Conservation (phyloP, 768 basidiomycete genomes). For the Russula vinacea region DNA sequence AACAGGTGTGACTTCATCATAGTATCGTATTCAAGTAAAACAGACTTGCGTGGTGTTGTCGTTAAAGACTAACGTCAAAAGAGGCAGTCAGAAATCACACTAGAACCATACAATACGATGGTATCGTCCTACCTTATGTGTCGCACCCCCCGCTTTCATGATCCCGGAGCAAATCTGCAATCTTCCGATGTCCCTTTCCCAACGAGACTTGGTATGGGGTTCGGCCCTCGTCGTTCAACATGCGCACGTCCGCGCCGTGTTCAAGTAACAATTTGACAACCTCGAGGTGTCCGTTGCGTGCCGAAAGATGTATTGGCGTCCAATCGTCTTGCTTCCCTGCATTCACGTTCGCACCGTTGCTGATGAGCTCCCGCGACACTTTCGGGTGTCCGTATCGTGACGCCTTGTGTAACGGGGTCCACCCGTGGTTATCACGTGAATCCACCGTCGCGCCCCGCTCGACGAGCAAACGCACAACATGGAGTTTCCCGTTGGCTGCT, state of each 20-base stretch:
- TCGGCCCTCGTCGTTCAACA: neutral
- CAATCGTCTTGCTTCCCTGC: neutral
- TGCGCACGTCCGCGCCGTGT: neutral
- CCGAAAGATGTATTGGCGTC: constrained; percentile 13
- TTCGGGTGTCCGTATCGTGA: neutral
- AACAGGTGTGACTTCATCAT: neutral
- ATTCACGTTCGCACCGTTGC: constrained; percentile 7
- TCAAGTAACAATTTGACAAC: constrained; percentile 2
- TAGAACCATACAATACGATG: neutral
- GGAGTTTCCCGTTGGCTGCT: constrained; percentile 1
- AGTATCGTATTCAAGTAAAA: neutral
- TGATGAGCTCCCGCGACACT: neutral
- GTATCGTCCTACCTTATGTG: neutral
- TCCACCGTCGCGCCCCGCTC: neutral
- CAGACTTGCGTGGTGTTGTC: no score
- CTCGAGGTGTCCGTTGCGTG: constrained; percentile 4
- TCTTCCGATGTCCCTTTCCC: neutral
- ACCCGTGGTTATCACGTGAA: neutral
- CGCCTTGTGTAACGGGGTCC: constrained; percentile 14
- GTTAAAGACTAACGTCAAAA: neutral
- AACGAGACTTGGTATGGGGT: neutral
- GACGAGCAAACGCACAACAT: neutral
- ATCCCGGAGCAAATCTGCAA: neutral
- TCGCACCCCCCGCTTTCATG: neutral
- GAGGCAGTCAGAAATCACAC: neutral